These are phyloP conservation scores for Elongisporangium prolatum DNA, from an alignment of 352 stramenopile species.

Conservation along the genomic window DNA sequence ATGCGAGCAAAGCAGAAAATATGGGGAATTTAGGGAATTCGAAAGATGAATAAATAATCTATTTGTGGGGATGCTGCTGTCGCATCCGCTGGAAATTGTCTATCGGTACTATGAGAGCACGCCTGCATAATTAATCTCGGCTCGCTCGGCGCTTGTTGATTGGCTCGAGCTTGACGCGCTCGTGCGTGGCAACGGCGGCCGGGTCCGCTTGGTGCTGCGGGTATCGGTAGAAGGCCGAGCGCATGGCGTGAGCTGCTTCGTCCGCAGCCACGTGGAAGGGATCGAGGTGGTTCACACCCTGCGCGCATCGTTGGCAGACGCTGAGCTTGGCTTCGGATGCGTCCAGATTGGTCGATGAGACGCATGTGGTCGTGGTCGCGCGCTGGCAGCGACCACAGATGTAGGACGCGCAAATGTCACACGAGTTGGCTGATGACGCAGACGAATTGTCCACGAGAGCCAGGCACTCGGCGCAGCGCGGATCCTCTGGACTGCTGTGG, in stretches of 20 bases:
- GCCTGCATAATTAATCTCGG: not conserved
- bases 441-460: slow-evolving; percentile 4
- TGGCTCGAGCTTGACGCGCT: slow-evolving; percentile 16
- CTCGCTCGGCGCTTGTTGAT: slow-evolving; percentile 12
- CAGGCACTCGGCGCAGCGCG: not conserved
- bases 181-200: not conserved
- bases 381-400: slow-evolving; percentile 4
- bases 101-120: not conserved
- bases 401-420: slow-evolving; percentile 7
- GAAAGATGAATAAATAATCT: not conserved
- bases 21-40: not conserved
- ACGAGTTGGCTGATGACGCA: slow-evolving; percentile 4
- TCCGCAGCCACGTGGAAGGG: slow-evolving; percentile 6
- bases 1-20: not conserved
- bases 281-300: slow-evolving; percentile 7
- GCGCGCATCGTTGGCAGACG: slow-evolving; percentile 12
- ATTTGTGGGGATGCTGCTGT: not conserved
- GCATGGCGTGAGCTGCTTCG: slow-evolving; percentile 9
- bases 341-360: not conserved
- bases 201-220: not conserved
- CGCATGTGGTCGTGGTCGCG: slow-evolving; percentile 2
- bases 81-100: not conserved
- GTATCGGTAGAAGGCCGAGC: slow-evolving; percentile 2
- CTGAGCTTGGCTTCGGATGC: not conserved
- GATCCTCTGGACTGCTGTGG: not conserved